phyloP scores from a whole-genome alignment of 306 rosid species.

The cucumber (Cucumis sativus) region DNA sequence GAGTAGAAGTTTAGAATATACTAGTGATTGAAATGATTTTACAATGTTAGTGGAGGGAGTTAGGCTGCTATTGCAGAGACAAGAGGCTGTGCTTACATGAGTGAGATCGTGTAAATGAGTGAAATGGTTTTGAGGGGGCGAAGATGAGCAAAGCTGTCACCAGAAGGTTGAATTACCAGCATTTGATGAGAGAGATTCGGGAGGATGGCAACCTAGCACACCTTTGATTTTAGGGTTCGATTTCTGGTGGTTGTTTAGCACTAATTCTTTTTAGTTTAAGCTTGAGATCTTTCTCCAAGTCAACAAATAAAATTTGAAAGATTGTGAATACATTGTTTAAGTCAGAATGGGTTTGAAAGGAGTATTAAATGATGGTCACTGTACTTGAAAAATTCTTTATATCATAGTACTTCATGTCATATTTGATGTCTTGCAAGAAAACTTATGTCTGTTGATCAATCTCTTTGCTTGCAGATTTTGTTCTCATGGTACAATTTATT shows the following conservation, averaged over 20 bases:
- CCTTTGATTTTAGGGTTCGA: background rate
- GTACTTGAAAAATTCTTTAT: background rate
- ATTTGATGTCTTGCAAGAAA: slow-evolving; percentile 1
- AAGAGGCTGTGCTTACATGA: background rate
- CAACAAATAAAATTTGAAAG: background rate
- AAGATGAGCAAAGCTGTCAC: background rate
- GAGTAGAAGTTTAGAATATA: background rate
- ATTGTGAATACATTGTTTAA: background rate
- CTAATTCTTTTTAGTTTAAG: background rate
- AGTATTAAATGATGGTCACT: background rate
- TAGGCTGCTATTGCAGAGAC: background rate
- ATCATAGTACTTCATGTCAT: background rate
- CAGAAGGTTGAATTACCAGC: background rate
- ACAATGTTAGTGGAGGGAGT: background rate
- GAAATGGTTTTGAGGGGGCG: background rate
- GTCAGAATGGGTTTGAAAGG: background rate
- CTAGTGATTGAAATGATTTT: background rate
- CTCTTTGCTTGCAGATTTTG: background rate
- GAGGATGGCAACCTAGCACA: background rate
- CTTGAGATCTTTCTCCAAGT: background rate
- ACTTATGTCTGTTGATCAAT: background rate
- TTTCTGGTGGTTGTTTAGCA: background rate
- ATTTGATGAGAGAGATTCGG: background rate
- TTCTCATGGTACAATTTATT: background rate
- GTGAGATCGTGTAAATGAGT: background rate